A percentile compares a stretch with the other conserved stretches of the same genome.
Evolutionary conservation across 2,329 filamentous ascomycete species (phyloP).

Genomic region (Pseudogymnoascus sp.): DNA sequence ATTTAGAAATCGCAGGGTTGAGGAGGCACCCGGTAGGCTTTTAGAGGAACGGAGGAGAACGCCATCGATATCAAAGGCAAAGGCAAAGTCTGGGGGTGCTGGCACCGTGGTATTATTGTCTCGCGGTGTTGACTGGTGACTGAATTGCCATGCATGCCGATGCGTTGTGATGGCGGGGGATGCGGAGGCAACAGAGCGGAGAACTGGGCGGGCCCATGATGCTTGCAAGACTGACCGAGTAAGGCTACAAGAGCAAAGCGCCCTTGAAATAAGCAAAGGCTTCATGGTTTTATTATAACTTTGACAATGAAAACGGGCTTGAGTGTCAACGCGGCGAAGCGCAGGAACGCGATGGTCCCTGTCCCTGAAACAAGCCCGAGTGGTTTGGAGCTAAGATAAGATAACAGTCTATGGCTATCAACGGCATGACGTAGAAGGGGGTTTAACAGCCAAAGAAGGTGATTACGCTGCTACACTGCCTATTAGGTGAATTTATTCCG

Average conservation of each 20-base stretch:
- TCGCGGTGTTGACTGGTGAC: background rate
- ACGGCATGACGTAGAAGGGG: constrained; percentile 3
- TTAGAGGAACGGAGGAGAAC: constrained; percentile 81
- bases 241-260: background rate
- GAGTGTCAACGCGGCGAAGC: background rate
- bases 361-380: background rate
- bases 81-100: constrained; percentile 9
- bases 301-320: background rate
- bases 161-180: background rate
- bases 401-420: constrained; percentile 1
- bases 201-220: background rate
- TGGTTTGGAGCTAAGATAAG: constrained; percentile 1
- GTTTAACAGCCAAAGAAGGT: background rate
- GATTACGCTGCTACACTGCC: background rate
- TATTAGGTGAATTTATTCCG: background rate
- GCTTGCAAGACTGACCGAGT: background rate
- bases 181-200: background rate
- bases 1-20: constrained; percentile 67
- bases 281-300: background rate
- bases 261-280: background rate
- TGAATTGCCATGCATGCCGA: background rate
- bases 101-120: background rate
- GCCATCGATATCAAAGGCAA: constrained; percentile 60
- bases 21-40: constrained; percentile 69
- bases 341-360: constrained; percentile 1